Evolutionary conservation across 805 yeast species (phyloP).

Genomic region (Sugiyamaella smithiae): DNA sequence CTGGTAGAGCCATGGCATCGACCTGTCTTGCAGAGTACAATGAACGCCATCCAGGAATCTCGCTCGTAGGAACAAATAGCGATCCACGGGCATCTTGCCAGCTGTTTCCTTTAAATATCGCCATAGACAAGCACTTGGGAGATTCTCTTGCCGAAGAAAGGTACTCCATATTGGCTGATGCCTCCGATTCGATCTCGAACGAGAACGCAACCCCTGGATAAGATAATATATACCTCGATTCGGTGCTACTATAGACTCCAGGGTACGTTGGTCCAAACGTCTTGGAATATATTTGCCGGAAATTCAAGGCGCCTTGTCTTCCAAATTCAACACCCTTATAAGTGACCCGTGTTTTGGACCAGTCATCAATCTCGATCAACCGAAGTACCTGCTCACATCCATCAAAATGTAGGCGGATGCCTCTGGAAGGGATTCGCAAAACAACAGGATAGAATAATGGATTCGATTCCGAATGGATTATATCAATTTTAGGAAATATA

Average conservation of each 20-base stretch:
- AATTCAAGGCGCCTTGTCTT: constrained; percentile 23
- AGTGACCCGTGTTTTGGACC: constrained; percentile 18
- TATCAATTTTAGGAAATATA: constrained; percentile 22
- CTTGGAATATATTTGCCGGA: constrained; percentile 51
- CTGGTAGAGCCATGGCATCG: constrained; percentile 3
- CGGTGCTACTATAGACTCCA: constrained; percentile 36
- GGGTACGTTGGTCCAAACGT: constrained; percentile 65
- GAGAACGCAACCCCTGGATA: constrained; percentile 58
- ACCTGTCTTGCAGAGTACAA: not conserved
- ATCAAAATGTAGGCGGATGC: constrained; percentile 28
- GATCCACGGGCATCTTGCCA: constrained; percentile 25
- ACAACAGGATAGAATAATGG: constrained; percentile 19
- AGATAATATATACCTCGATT: constrained; percentile 42
- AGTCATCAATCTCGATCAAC: constrained; percentile 25
- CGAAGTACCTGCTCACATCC: constrained; percentile 25
- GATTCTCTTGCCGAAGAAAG: constrained; percentile 25
- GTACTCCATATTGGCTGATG: constrained; percentile 28
- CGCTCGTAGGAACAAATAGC: constrained; percentile 16
- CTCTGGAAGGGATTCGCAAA: constrained; percentile 21
- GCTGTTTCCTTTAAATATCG: constrained; percentile 25
- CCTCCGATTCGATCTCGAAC: constrained; percentile 35
- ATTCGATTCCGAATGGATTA: constrained; percentile 19
- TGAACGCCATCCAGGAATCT: not conserved
- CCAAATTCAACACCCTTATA: constrained; percentile 27
- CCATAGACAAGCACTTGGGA: constrained; percentile 23